phyloP scores from a whole-genome alignment of 192 early-diverging fungal genomes.

The Backusella morwellensis region DNA sequence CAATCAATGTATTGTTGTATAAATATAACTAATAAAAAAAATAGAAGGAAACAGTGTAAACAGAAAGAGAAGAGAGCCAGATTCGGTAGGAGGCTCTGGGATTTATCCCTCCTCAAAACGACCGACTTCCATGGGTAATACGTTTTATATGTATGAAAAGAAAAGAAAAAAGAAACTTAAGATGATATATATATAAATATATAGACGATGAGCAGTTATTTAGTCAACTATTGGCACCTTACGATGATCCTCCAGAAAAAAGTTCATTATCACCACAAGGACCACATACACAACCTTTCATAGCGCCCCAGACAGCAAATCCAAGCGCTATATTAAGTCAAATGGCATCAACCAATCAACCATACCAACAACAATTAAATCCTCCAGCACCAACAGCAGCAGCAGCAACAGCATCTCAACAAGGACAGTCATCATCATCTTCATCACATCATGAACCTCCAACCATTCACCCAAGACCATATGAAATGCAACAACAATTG shows the following conservation, averaged over 20 bases:
- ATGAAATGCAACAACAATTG: not conserved
- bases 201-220: slow-evolving; percentile 8
- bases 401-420: not conserved
- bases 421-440: not conserved
- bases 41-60: not conserved
- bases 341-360: not conserved
- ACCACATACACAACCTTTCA: not conserved
- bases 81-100: too few species aligned
- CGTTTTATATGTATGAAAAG: not conserved
- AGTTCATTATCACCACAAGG: not conserved
- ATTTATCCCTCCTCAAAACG: not conserved
- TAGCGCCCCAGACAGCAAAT: slow-evolving; percentile 6
- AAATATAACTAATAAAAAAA: not conserved
- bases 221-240: slow-evolving; percentile 3
- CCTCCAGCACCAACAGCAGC: not conserved
- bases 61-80: not conserved
- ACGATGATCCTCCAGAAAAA: not conserved
- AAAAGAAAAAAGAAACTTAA: not conserved
- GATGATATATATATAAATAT: not conserved
- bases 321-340: not conserved
- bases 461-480: not conserved
- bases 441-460: not conserved
- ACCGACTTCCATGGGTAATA: not conserved
- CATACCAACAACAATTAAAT: not conserved
- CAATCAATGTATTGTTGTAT: not conserved